Percentiles rank a stretch among this genome's conserved stretches.
Evolutionary conservation across 352 stramenopile species (phyloP).

Genomic region (Phytophthora crassamura): DNA sequence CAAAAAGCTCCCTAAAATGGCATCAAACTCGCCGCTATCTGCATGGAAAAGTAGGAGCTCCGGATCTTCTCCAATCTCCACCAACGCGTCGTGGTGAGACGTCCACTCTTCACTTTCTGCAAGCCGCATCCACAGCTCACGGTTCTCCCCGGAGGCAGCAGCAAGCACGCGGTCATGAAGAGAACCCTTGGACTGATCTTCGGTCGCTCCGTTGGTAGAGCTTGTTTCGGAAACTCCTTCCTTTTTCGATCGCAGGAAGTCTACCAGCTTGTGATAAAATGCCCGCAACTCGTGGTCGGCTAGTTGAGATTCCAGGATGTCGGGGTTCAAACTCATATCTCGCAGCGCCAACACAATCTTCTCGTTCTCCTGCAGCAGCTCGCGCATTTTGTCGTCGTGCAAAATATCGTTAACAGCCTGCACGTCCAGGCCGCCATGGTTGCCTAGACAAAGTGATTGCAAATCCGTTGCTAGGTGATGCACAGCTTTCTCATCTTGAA

Average conservation of each 20-base stretch:
- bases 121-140: slow-evolving; percentile 34
- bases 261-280: slow-evolving; percentile 66
- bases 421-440: slow-evolving; percentile 37
- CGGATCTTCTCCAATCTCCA: slow-evolving; percentile 72
- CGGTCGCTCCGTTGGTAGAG: neutral
- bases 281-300: slow-evolving; percentile 45
- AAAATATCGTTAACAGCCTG: slow-evolving; percentile 62
- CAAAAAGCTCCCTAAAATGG: slow-evolving; percentile 47
- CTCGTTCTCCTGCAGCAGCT: slow-evolving; percentile 46
- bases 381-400: slow-evolving; percentile 49
- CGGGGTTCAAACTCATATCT: slow-evolving; percentile 73
- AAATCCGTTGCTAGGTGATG: slow-evolving; percentile 52
- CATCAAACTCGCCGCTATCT: slow-evolving; percentile 56
- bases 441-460: slow-evolving; percentile 45
- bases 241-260: slow-evolving; percentile 39
- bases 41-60: slow-evolving; percentile 74
- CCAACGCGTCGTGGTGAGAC: slow-evolving; percentile 41
- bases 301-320: slow-evolving; percentile 56
- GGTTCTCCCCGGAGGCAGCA: slow-evolving; percentile 28
- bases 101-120: slow-evolving; percentile 38
- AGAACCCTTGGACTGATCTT: slow-evolving; percentile 2
- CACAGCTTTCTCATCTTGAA: slow-evolving; percentile 29
- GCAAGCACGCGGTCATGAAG: slow-evolving; percentile 53
- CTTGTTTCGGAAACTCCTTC: slow-evolving; percentile 2
- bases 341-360: slow-evolving; percentile 59